These are phyloP conservation scores for Haematococcus lacustris DNA, from an alignment of 139 green algal genomes.

Conservation along the genomic window DNA sequence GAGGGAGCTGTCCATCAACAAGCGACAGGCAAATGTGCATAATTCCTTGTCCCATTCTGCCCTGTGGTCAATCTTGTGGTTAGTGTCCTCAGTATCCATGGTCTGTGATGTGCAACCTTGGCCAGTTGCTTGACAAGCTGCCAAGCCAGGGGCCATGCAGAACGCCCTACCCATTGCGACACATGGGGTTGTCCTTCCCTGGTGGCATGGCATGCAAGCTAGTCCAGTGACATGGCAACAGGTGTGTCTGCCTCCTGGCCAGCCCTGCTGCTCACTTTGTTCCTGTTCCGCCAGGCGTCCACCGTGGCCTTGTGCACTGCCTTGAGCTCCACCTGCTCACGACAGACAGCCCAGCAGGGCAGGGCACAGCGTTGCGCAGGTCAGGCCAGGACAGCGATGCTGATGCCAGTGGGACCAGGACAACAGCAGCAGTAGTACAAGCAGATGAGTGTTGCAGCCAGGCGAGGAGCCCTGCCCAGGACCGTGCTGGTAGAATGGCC, in stretches of 20 bases:
- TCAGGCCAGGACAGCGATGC: too few species aligned
- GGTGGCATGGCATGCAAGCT: not conserved
- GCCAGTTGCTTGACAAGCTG: not conserved
- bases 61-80: too few species aligned
- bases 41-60: too few species aligned
- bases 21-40: too few species aligned
- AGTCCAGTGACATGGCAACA: not conserved
- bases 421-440: too few species aligned
- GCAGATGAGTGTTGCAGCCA: too few species aligned
- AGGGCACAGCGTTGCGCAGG: too few species aligned
- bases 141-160: not conserved
- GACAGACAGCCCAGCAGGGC: too few species aligned
- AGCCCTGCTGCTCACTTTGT: slow-evolving; percentile 30
- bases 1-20: too few species aligned
- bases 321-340: slow-evolving; percentile 55
- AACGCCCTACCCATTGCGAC: not conserved
- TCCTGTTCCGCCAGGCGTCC: slow-evolving; percentile 62
- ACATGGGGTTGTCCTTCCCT: not conserved
- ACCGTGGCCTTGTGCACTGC: slow-evolving; percentile 49
- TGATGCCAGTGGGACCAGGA: too few species aligned
- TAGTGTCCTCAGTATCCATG: not conserved
- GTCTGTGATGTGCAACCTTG: not conserved
- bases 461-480: too few species aligned
- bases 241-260: not conserved
- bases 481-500: too few species aligned